Base-by-base conservation (phyloP, 2,329 filamentous ascomycete species). In the Colletotrichum destructivum region DNA sequence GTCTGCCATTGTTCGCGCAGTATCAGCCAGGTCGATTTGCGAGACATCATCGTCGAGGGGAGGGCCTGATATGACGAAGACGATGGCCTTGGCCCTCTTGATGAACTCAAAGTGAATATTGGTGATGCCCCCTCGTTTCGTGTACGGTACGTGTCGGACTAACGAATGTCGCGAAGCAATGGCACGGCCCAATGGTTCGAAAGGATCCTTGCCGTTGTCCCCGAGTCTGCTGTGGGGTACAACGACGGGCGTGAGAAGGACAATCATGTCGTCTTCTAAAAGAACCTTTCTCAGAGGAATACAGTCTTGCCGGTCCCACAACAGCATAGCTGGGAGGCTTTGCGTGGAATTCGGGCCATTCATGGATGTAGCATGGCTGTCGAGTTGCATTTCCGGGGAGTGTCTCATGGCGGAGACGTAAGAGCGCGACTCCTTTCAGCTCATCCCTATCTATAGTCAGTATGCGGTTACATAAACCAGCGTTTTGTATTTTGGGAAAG, bases 61-160 rank as follows among this genome's bases (percentile, higher is more conserved):
- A 47, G 84, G 82, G 2, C 86, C 86, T 4, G 87, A 87, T 51
- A 91, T 84, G 68, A 93, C 87, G 69, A 93, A 89, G 16, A 94
- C 80, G 46, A 93, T 83, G 1, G 86, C 85, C 57, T 86, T 87
- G 4, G 90, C 90, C 66, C 88, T 83, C 68, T 85, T 86, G 64
- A 94, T 86, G 75, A 93, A 92, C 62, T 86, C 86, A 60, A 87
- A 82, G 79, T 95, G 90, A 55, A 88, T 86, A 26, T 86, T 84
- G 3, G 90, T 92, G 78, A 94, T 89, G 52, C 92, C 91, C 69
- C 85, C 81, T 63, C 86, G 85, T 57, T 89, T 88, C 6, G 90
- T 89, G 76, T 94, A 95, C 7, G 93, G 92, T 54, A 94, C 89
- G 78, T 95, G 93, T 23, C 91, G 89, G 72, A 95, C 85, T 79